Evolutionary conservation across 2,329 filamentous ascomycete genomes (phyloP).

Genomic region (Nemania sp.): DNA sequence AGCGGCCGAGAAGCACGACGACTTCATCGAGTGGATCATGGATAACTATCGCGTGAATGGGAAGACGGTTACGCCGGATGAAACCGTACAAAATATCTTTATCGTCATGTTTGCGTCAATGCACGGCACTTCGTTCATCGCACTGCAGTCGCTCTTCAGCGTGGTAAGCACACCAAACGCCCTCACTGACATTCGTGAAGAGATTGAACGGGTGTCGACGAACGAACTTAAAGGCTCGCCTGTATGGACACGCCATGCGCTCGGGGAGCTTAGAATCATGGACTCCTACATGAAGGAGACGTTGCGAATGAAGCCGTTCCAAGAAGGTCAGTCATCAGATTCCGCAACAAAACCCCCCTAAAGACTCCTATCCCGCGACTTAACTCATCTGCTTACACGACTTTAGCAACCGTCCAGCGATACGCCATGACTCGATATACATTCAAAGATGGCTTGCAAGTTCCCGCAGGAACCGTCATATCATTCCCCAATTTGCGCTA

Average conservation of each 20-base stretch:
- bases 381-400: slow-evolving; percentile 4
- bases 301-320: slow-evolving; percentile 24
- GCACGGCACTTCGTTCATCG: slow-evolving; percentile 24
- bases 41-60: slow-evolving; percentile 26
- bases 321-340: slow-evolving; percentile 18
- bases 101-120: slow-evolving; percentile 30
- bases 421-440: slow-evolving; percentile 18
- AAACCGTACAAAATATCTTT: slow-evolving; percentile 26
- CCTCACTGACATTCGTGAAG: slow-evolving; percentile 22
- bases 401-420: slow-evolving; percentile 20
- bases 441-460: slow-evolving; percentile 22
- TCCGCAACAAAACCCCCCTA: no score
- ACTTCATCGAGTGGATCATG: slow-evolving; percentile 30
- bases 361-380: not conserved
- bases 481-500: slow-evolving; percentile 27
- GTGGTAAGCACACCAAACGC: slow-evolving; percentile 22
- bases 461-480: slow-evolving; percentile 25
- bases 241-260: slow-evolving; percentile 24
- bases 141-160: slow-evolving; percentile 21
- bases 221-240: slow-evolving; percentile 19
- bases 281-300: slow-evolving; percentile 31
- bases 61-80: slow-evolving; percentile 22
- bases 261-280: slow-evolving; percentile 23
- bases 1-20: slow-evolving; percentile 20
- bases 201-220: slow-evolving; percentile 20